Conservation (phyloP, 2,329 filamentous ascomycete genomes). For the Cryphonectria nitschkei region DNA sequence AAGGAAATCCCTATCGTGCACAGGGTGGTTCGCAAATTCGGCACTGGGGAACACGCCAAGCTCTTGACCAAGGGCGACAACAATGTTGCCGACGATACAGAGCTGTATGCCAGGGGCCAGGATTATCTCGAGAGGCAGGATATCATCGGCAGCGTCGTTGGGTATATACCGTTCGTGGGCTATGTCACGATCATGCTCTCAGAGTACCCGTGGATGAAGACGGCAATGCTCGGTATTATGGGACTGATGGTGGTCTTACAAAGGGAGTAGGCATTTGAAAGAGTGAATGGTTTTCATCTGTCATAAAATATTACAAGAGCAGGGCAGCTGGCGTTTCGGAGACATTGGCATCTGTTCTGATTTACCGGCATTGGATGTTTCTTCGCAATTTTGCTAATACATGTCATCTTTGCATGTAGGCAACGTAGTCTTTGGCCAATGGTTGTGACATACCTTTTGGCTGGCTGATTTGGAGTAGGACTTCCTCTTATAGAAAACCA, state of each 20-base stretch:
- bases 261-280: conserved; percentile 63
- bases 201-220: conserved; percentile 97
- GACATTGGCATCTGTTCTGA: too few relatives aligned
- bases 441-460: background rate
- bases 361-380: background rate
- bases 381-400: background rate
- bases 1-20: conserved; percentile 99
- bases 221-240: conserved; percentile 92
- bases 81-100: conserved; percentile 90
- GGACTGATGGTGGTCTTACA: conserved; percentile 91
- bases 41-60: conserved; percentile 60
- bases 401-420: background rate
- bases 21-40: conserved; percentile 78
- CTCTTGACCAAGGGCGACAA: conserved; percentile 98
- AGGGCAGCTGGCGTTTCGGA: background rate
- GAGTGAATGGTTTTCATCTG: background rate
- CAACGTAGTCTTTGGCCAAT: background rate
- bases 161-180: conserved; percentile 91
- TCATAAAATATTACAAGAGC: background rate
- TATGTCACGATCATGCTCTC: conserved; percentile 96
- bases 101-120: conserved; percentile 79
- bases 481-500: too few relatives aligned
- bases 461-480: background rate
- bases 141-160: conserved; percentile 90
- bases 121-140: conserved; percentile 85